phyloP scores from a whole-genome alignment of 2,329 filamentous ascomycete genomes.

The Colletotrichum sp. region DNA sequence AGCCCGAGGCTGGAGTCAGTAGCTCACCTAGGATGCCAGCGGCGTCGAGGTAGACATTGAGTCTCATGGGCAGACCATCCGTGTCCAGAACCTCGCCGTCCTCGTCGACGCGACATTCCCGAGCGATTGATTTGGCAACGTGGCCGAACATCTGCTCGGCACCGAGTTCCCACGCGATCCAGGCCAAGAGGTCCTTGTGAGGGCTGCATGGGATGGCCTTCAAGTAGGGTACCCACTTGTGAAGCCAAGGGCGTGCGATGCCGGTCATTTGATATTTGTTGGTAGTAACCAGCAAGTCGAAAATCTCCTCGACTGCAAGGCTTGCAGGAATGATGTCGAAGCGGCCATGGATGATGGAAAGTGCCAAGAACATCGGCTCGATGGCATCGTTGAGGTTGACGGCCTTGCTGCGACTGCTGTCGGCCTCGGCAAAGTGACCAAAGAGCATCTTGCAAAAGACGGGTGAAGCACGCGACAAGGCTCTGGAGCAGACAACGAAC shows the following conservation, averaged over 20 bases:
- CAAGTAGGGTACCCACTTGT: neutral
- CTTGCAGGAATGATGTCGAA: neutral
- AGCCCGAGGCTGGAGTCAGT: neutral
- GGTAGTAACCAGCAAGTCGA: neutral
- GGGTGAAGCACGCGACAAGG: neutral
- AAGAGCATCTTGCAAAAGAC: neutral
- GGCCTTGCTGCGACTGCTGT: neutral
- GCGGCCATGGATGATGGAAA: neutral
- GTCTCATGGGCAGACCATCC: neutral
- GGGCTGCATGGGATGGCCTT: neutral
- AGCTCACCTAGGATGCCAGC: neutral
- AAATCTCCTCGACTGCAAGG: neutral
- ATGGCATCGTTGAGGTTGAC: neutral
- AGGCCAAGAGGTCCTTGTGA: neutral
- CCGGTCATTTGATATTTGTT: neutral
- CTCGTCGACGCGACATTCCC: neutral
- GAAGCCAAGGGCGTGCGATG: neutral
- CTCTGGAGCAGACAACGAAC: neutral
- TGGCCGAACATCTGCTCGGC: neutral
- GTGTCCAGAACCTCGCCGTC: neutral
- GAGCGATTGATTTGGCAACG: neutral
- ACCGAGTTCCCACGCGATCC: neutral
- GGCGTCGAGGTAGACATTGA: neutral
- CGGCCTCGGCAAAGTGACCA: neutral
- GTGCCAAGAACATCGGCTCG: neutral